Evolutionary conservation across 2,329 filamentous ascomycete genomes (phyloP).

Genomic region (Gaeumannomyces tritici): DNA sequence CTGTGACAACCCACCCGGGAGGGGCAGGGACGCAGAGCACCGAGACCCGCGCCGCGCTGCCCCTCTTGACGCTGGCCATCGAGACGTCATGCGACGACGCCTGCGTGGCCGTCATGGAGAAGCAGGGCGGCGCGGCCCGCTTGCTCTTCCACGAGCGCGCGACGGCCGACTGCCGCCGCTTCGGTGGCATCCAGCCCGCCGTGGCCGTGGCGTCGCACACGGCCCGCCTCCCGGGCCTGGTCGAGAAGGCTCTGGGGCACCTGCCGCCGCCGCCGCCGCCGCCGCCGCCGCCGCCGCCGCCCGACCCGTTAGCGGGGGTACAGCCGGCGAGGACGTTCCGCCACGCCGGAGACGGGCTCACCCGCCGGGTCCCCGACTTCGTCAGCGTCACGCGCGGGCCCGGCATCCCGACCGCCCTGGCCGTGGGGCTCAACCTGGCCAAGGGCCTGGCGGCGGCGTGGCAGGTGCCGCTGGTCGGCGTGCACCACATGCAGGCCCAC

Average conservation of each 20-base stretch:
- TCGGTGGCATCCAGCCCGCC: constrained; percentile 71
- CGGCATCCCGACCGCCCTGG: constrained; percentile 73
- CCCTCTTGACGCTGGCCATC: constrained; percentile 52
- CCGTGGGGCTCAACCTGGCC: constrained; percentile 69
- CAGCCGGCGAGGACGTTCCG: no score
- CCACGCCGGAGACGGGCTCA: no score
- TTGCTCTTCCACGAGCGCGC: constrained; percentile 74
- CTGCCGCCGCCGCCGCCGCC: constrained; percentile 30
- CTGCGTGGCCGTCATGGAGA: constrained; percentile 72
- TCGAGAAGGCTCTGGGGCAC: constrained; percentile 50
- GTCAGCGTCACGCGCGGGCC: constrained; percentile 86
- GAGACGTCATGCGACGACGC: constrained; percentile 91
- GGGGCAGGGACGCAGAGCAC: no score
- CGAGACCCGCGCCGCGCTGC: not conserved
- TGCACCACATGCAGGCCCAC: constrained; percentile 98
- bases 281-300: no score
- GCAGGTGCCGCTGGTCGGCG: constrained; percentile 71
- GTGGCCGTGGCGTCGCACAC: constrained; percentile 69
- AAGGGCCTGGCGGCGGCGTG: constrained; percentile 82
- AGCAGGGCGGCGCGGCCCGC: constrained; percentile 32
- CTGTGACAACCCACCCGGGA: no score
- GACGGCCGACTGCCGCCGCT: constrained; percentile 68
- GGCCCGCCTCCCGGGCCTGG: constrained; percentile 55
- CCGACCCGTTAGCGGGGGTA: no score
- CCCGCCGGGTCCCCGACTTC: constrained; percentile 44